Evolutionary conservation across 176 grass and related monocot species (phyloP).

Genomic region (Zea luxurians): DNA sequence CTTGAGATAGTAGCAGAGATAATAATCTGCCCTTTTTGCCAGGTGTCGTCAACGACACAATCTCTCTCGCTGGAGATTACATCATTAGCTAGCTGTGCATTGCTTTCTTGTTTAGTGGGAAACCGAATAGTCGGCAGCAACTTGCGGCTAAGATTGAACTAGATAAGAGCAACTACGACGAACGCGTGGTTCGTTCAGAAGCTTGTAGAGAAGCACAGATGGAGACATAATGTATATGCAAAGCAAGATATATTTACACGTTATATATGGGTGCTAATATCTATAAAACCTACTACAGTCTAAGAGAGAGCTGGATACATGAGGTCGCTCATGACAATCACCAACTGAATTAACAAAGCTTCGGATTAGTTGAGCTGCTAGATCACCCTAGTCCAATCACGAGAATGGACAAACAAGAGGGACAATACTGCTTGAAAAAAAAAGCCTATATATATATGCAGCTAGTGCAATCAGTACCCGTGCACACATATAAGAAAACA

Average conservation of each 20-base stretch:
- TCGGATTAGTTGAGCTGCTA: slow-evolving; percentile 35
- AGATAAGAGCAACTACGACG: too few species aligned
- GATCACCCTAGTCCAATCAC: slow-evolving; percentile 44
- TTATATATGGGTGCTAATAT: too few species aligned
- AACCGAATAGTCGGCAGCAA: slow-evolving; percentile 42
- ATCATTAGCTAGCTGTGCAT: neutral
- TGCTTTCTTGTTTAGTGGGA: slow-evolving; percentile 28
- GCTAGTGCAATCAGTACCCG: slow-evolving; percentile 27
- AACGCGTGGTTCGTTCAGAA: too few species aligned
- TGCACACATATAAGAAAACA: slow-evolving; percentile 26
- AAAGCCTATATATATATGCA: neutral
- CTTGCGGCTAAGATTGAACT: slow-evolving; percentile 7
- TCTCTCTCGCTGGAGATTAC: slow-evolving; percentile 27
- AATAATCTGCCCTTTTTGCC: slow-evolving; percentile 36
- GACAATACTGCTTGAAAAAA: slow-evolving; percentile 16
- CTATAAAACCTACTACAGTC: too few species aligned
- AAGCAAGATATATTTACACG: neutral
- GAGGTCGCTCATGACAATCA: slow-evolving; percentile 30
- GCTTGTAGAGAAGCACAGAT: too few species aligned
- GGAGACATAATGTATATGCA: neutral
- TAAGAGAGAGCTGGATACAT: neutral
- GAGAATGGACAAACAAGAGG: slow-evolving; percentile 23
- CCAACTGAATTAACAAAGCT: slow-evolving; percentile 36
- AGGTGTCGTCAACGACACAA: slow-evolving; percentile 41
- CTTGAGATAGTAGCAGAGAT: slow-evolving; percentile 6